phyloP scores from a whole-genome alignment of 306 rosid species.

The Castanea sativa region DNA sequence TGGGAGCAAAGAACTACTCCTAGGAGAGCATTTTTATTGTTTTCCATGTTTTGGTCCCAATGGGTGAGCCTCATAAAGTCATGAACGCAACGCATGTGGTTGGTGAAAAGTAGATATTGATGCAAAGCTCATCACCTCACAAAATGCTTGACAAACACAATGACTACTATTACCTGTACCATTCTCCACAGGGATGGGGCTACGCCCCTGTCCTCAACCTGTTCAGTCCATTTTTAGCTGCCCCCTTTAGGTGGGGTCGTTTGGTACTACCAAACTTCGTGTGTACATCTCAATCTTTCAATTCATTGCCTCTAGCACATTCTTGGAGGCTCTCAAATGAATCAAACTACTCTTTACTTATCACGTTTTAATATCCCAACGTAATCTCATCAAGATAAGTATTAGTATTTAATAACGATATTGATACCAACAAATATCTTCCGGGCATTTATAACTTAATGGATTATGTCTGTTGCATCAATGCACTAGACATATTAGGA shows the following conservation, averaged over 20 bases:
- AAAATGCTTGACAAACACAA: background rate
- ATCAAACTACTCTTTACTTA: too few relatives aligned
- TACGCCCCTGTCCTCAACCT: background rate
- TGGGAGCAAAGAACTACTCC: too few relatives aligned
- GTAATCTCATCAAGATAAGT: too few relatives aligned
- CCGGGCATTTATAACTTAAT: too few relatives aligned
- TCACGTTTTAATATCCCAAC: too few relatives aligned
- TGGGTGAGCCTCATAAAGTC: constrained; percentile 5
- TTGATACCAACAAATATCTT: too few relatives aligned
- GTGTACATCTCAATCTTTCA: background rate
- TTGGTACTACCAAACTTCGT: background rate
- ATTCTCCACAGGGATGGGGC: background rate
- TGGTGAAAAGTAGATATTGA: constrained; percentile 28
- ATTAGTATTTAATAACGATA: too few relatives aligned
- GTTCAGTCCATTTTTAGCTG: background rate
- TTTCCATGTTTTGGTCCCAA: too few relatives aligned
- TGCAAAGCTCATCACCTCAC: constrained; percentile 1
- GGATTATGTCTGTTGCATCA: too few relatives aligned
- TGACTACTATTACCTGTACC: constrained; percentile 1
- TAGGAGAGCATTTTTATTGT: background rate
- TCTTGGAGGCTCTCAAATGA: background rate
- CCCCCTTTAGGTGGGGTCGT: background rate
- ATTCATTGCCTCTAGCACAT: background rate
- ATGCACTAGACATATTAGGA: rapidly evolving
- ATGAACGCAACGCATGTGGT: constrained; percentile 26